These are phyloP conservation scores for Candida ficus DNA, from an alignment of 805 yeast genomes.

Conservation along the genomic window DNA sequence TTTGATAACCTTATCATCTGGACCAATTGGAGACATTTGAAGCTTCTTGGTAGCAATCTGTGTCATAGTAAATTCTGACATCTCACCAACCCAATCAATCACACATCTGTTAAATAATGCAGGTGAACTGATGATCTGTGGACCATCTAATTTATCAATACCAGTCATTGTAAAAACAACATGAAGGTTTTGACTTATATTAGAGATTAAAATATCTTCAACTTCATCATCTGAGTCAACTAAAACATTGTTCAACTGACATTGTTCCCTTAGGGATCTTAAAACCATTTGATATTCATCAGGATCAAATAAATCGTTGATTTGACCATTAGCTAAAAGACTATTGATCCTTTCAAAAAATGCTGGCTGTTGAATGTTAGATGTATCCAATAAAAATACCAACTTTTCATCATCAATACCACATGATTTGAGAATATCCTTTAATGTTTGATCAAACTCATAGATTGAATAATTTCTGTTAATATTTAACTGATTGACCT, in stretches of 20 bases:
- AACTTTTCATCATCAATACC: slow-evolving; percentile 54
- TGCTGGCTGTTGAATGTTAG: slow-evolving; percentile 66
- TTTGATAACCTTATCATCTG: slow-evolving; percentile 43
- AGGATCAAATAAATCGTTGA: slow-evolving; percentile 82
- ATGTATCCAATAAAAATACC: slow-evolving; percentile 77
- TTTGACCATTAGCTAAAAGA: slow-evolving; percentile 85
- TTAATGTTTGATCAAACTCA: slow-evolving; percentile 65
- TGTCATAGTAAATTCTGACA: slow-evolving; percentile 49
- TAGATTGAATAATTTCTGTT: slow-evolving; percentile 45
- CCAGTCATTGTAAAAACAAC: slow-evolving; percentile 74
- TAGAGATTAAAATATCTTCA: slow-evolving; percentile 66
- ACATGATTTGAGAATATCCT: slow-evolving; percentile 44
- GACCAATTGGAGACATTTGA: slow-evolving; percentile 47
- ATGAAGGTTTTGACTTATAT: slow-evolving; percentile 69
- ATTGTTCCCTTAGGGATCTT: slow-evolving; percentile 48
- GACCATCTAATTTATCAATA: slow-evolving; percentile 29
- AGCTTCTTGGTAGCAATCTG: slow-evolving; percentile 45
- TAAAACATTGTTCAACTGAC: slow-evolving; percentile 54
- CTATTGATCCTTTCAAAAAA: slow-evolving; percentile 92
- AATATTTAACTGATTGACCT: slow-evolving; percentile 52
- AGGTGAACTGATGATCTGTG: slow-evolving; percentile 67
- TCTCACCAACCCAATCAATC: slow-evolving; percentile 81
- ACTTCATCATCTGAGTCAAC: slow-evolving; percentile 67
- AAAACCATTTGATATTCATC: slow-evolving; percentile 57
- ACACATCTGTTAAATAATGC: slow-evolving; percentile 90